A percentile compares a stretch with the other conserved stretches of the same genome.
Conservation (phyloP, 306 rosid genomes). For the Luffa acutangula region DNA sequence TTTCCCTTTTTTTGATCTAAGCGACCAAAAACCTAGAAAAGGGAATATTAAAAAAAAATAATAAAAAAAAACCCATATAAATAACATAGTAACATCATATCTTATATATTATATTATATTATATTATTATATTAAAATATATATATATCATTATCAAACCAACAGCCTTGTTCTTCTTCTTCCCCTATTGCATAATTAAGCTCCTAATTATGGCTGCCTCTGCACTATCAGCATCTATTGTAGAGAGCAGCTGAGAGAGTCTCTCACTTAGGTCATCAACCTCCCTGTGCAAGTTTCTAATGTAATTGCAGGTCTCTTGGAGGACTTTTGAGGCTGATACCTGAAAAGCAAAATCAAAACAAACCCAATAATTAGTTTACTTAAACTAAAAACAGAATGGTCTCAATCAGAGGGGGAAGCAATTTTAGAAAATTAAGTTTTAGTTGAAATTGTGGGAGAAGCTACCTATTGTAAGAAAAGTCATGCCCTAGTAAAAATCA, state of each 20-base stretch:
- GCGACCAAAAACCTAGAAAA: conserved; percentile 11
- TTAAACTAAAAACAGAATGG: not conserved
- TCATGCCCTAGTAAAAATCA: no score
- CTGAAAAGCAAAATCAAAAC: conserved; percentile 14
- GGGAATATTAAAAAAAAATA: not conserved
- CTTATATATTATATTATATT: not conserved
- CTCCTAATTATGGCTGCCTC: conserved; percentile 93
- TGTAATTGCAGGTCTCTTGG: conserved; percentile 97
- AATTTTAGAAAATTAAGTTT: no score
- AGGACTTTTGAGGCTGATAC: conserved; percentile 98
- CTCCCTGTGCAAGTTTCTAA: conserved; percentile 74
- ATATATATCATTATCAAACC: conserved; percentile 1
- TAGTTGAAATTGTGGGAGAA: no score
- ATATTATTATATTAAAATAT: not conserved
- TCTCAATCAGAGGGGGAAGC: no score
- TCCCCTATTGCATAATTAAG: conserved; percentile 60
- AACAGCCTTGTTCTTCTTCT: not conserved
- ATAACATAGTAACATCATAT: not conserved
- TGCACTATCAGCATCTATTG: conserved; percentile 86
- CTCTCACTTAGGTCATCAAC: conserved; percentile 90
- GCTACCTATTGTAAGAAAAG: no score
- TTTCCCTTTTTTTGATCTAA: conserved; percentile 11
- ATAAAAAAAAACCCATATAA: not conserved
- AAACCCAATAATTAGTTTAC: not conserved
- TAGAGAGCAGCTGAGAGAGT: conserved; percentile 70